phyloP scores from a whole-genome alignment of 352 stramenopile species.

The Phytophthora tubulina region DNA sequence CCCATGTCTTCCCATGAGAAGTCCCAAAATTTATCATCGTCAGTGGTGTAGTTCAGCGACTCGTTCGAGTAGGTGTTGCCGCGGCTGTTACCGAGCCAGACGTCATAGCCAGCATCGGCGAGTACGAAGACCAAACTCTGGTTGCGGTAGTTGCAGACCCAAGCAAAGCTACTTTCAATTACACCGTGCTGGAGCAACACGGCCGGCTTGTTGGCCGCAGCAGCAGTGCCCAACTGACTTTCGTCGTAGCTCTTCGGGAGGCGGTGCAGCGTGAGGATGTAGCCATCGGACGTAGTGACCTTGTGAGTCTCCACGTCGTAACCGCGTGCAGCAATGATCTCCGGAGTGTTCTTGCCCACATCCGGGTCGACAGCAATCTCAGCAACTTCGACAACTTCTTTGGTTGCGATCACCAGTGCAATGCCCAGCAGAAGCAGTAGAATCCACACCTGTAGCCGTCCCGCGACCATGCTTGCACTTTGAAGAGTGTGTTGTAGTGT shows the following conservation, averaged over 20 bases:
- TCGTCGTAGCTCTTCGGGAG: slow-evolving; percentile 54
- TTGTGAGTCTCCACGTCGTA: slow-evolving; percentile 58
- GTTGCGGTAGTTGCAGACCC: slow-evolving; percentile 59
- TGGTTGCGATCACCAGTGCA: neutral
- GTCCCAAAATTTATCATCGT: slow-evolving; percentile 55
- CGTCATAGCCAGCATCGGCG: slow-evolving; percentile 49
- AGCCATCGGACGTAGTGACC: slow-evolving; percentile 55
- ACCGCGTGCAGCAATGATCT: slow-evolving; percentile 40
- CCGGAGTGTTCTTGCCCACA: slow-evolving; percentile 30
- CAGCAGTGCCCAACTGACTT: slow-evolving; percentile 27
- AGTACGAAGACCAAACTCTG: slow-evolving; percentile 64
- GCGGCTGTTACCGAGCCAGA: slow-evolving; percentile 70
- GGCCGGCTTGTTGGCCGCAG: slow-evolving; percentile 47
- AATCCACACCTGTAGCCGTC: neutral
- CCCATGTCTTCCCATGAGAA: slow-evolving; percentile 67
- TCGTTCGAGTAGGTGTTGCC: slow-evolving; percentile 61
- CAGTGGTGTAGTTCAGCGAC: slow-evolving; percentile 47
- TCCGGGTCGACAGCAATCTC: slow-evolving; percentile 32
- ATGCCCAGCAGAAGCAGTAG: slow-evolving; percentile 13
- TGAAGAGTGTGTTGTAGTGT: neutral
- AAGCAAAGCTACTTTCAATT: slow-evolving; percentile 62
- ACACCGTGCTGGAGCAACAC: slow-evolving; percentile 62
- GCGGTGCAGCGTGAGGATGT: slow-evolving; percentile 65
- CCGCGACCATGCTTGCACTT: slow-evolving; percentile 13
- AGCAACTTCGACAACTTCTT: slow-evolving; percentile 8